Evolutionary conservation across 164 flowering plant genomes (phyloP), one percentile per base, ranked within the genome.

Genomic region (Tetrastigma voinierianum): DNA sequence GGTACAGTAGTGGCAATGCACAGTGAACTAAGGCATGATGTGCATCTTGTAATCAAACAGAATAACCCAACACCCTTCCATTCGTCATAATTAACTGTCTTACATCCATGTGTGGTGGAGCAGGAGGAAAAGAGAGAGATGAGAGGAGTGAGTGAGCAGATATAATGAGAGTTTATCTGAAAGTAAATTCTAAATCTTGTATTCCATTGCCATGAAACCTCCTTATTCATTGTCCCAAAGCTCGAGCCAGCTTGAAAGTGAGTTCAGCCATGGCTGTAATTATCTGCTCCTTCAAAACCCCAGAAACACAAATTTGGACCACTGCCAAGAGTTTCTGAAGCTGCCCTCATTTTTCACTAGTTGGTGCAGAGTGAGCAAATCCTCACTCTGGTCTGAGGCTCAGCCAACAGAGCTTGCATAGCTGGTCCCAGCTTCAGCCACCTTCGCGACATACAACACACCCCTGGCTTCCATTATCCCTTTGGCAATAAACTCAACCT

Each of bases 191-290:
- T n/a, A n/a, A n/a, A 64, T 59, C 64, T 64, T 40, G 52, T 51
- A 44, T 23, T 49, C 79, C 82, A 83, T 60, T 78, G 82, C 94
- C 98, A 89, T n/a, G 92, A 72, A 71, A 81, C 84, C 84, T 55
- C 81, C 88, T 9, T 78, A 87, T 51, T 69, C 65, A 66, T 78
- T 17, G 82, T 67, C 67, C 86, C 67, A 10, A n/a, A n/a, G 86
- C 80, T 46, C 81, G 80, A 67, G 96, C 90, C 75, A 16, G 96
- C 97, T 61, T 18, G 99, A 95, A 64, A 90, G n/a, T n/a, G n/a
- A n/a, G n/a, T n/a, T n/a, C 85, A 20, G 98, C 93, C 96, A 89
- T 89, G 25, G 98, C 98, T 57, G 91, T 77, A 93, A 90, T 91
- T 96, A 91, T 87, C 80, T 91, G 97, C 83, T 95, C 97, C 82